Percentiles rank a stretch among this genome's conserved stretches.
These are phyloP conservation scores for Ustilago curta DNA, from an alignment of 1,284 basidiomycete species.

Conservation along the genomic window DNA sequence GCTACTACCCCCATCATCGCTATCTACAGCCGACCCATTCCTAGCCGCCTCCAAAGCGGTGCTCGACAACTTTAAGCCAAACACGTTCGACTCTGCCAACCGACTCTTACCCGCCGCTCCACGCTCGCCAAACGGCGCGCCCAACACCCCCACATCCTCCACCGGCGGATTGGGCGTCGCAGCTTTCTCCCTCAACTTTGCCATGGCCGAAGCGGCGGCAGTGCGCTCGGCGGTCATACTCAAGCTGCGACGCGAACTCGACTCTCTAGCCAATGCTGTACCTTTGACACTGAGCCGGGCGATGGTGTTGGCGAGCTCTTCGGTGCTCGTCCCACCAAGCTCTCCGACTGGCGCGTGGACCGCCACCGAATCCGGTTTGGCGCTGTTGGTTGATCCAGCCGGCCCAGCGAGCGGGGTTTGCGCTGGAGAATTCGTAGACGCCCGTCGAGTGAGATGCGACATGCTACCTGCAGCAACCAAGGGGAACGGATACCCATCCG, in stretches of 20 bases:
- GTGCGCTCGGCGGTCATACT: conserved; percentile 44
- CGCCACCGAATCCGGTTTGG: conserved; percentile 3
- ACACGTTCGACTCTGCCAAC: conserved; percentile 15
- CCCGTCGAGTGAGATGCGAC: conserved; percentile 38
- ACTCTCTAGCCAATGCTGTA: conserved; percentile 37
- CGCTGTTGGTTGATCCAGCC: background rate
- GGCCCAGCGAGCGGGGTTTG: conserved; percentile 40
- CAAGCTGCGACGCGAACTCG: conserved; percentile 18
- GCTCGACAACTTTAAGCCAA: conserved; percentile 17
- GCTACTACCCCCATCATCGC: conserved; percentile 18
- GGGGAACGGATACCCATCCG: conserved; percentile 58
- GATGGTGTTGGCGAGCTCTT: conserved; percentile 58
- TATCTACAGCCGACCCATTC: conserved; percentile 35
- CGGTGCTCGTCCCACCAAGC: conserved; percentile 31
- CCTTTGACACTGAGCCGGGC: conserved; percentile 57
- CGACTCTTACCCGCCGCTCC: conserved; percentile 10
- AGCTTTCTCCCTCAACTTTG: conserved; percentile 34
- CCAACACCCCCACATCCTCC: conserved; percentile 2
- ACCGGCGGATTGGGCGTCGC: conserved; percentile 17
- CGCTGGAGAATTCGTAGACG: conserved; percentile 50
- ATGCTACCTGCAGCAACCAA: conserved; percentile 26
- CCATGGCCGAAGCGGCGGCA: conserved; percentile 43
- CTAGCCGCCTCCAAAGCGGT: conserved; percentile 18
- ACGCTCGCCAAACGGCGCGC: conserved; percentile 15
- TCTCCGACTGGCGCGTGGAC: conserved; percentile 3